Evolutionary conservation across 2,329 filamentous ascomycete species (phyloP), one percentile per base, ranked within the genome.

Genomic region (Exophiala bonariae): DNA sequence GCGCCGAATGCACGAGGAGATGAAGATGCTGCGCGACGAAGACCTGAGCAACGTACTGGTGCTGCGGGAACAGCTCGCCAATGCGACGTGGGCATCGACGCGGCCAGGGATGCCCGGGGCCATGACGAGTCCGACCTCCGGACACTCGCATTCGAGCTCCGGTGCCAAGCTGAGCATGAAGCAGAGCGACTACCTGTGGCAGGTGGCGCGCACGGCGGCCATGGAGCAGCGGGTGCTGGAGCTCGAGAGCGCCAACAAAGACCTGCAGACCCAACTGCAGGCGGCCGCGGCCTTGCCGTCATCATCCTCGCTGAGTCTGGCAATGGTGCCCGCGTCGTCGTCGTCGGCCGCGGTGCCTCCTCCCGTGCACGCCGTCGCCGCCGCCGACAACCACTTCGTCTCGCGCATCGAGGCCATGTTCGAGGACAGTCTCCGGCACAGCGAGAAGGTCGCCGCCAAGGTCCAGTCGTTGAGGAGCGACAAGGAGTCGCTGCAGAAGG

Each of bases 171-270:
- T 61, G 37, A 64, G 54, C 14, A 55, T 64, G 32, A 53, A 56
- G 18, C 67, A 64, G 7, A 61, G 61, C 11, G 68, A 71, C 47
- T 42, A 54, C 41, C 61, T 73, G 13, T 73, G 70, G 54, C 67
- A 67, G 9, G 63, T 61, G 0, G 70, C 70, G 28, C 69, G 69
- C 42, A 62, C 65, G 1, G 69, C 69, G 11, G 70, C 70, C 0
- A 59, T 73, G 26, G 67, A 73, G 51, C 69, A 73, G 42, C 62
- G 69, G 11, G 65, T 65, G 11, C 62, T 73, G 13, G 70, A 72
- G 49, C 56, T 72, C 2, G 70, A 73, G 49, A 63, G 64, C 52
- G 57, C 65, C 2, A 71, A 71, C 50, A 56, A 61, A 8, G 65
- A 69, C 38, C 58, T 71, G 2, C 50, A 64, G 2, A 26, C 47